These are phyloP conservation scores for Dimargaris cristalligena DNA, from an alignment of 192 early-diverging fungal genomes.

Conservation along the genomic window DNA sequence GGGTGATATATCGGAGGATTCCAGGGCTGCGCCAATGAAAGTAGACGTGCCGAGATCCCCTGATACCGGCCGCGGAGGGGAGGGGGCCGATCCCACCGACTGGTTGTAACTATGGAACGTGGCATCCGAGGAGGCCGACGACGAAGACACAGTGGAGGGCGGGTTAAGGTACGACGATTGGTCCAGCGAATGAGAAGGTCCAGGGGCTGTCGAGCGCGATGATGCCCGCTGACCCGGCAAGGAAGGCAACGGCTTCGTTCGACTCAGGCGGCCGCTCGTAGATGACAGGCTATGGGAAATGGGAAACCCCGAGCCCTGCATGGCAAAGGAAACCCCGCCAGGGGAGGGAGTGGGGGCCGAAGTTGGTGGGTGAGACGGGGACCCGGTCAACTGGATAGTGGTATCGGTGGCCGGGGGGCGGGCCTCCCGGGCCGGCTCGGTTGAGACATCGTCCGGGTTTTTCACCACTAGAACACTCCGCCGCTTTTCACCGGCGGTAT, in stretches of 20 bases:
- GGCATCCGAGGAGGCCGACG: background rate
- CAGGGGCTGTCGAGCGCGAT: no score
- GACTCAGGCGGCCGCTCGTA: background rate
- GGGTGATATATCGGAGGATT: background rate
- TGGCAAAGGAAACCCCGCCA: no score
- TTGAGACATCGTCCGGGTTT: background rate
- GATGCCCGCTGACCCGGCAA: background rate
- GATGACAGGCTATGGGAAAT: no score
- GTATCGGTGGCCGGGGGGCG: background rate
- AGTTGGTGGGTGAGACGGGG: background rate
- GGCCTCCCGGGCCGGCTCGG: background rate
- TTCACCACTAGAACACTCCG: background rate
- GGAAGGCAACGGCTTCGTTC: conserved; percentile 2
- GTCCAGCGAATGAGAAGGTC: no score
- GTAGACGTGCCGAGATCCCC: no score
- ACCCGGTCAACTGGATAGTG: background rate
- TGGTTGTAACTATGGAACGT: no score
- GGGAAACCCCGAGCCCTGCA: no score
- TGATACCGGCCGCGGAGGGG: no score
- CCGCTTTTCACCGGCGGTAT: background rate
- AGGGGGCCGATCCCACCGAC: no score
- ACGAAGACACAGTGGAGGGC: no score
- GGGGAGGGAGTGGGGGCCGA: background rate
- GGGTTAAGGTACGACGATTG: no score
- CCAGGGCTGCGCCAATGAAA: no score